Evolutionary conservation across 805 yeast species (phyloP).

Genomic region (Candida nitratophila): DNA sequence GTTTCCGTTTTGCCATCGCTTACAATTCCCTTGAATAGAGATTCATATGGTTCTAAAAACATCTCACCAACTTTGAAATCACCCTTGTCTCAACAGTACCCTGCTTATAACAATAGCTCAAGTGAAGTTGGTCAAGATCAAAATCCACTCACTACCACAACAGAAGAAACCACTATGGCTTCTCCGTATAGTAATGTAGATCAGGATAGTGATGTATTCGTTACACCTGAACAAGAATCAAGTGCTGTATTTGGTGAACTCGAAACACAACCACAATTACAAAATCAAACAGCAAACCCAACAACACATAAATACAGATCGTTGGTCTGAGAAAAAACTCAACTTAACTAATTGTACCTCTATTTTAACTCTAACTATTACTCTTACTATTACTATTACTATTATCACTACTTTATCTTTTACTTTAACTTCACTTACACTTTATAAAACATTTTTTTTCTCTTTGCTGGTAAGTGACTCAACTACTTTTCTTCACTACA

Average conservation of each 20-base stretch:
- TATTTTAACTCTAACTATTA: no score
- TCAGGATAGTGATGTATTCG: conserved; percentile 3
- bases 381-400: no score
- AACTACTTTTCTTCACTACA: no score
- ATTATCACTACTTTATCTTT: not conserved
- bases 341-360: no score
- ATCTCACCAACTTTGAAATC: not conserved
- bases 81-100: not conserved
- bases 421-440: not conserved
- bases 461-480: no score
- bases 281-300: not conserved
- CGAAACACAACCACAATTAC: not conserved
- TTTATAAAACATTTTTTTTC: no score
- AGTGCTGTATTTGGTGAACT: not conserved
- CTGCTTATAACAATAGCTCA: no score
- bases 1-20: not conserved
- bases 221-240: not conserved
- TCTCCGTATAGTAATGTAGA: not conserved
- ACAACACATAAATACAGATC: not conserved
- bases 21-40: not conserved
- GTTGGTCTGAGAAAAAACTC: no score
- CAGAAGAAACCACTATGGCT: no score
- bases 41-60: not conserved
- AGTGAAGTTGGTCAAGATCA: no score
- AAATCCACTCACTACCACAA: no score